Evolutionary conservation across 2,329 filamentous ascomycete species (phyloP).

Genomic region (Alternaria hordeiaustralica): DNA sequence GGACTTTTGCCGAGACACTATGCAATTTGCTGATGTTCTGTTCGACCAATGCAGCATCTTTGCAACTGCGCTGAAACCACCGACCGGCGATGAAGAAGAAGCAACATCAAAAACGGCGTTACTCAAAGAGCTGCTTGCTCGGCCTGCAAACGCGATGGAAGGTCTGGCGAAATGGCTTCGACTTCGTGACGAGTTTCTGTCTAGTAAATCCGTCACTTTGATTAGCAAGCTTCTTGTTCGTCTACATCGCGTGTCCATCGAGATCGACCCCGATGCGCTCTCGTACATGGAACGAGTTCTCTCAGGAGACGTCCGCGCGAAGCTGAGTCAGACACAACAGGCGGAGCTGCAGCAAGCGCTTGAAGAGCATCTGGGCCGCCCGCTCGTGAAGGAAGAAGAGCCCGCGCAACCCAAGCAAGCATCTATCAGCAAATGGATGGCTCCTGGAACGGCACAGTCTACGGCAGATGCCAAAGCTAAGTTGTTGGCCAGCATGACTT

Average conservation of each 20-base stretch:
- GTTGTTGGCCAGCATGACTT: slow-evolving; percentile 39
- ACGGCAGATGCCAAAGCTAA: slow-evolving; percentile 34
- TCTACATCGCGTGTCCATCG: slow-evolving; percentile 77
- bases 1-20: slow-evolving; percentile 91
- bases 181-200: slow-evolving; percentile 84
- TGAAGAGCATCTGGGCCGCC: slow-evolving; percentile 58
- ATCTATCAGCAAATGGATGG: slow-evolving; percentile 50
- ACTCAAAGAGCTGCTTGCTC: slow-evolving; percentile 65
- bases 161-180: slow-evolving; percentile 86
- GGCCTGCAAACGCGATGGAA: slow-evolving; percentile 69
- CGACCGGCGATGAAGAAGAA: slow-evolving; percentile 42
- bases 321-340: slow-evolving; percentile 80
- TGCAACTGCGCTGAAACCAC: slow-evolving; percentile 68
- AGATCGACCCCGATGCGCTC: slow-evolving; percentile 67
- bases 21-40: slow-evolving; percentile 87
- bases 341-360: slow-evolving; percentile 75
- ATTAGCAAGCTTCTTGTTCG: slow-evolving; percentile 83
- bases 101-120: slow-evolving; percentile 43
- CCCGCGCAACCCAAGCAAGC: slow-evolving; percentile 49
- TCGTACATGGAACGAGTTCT: slow-evolving; percentile 71
- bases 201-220: slow-evolving; percentile 80
- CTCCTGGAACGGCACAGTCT: slow-evolving; percentile 34
- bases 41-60: slow-evolving; percentile 87
- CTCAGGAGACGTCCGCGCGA: slow-evolving; percentile 72
- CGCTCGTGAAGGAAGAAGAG: slow-evolving; percentile 42